A percentile compares a stretch with the other conserved stretches of the same genome.
phyloP scores from a whole-genome alignment of 2,329 filamentous ascomycete genomes.

The Penicillium sp. region DNA sequence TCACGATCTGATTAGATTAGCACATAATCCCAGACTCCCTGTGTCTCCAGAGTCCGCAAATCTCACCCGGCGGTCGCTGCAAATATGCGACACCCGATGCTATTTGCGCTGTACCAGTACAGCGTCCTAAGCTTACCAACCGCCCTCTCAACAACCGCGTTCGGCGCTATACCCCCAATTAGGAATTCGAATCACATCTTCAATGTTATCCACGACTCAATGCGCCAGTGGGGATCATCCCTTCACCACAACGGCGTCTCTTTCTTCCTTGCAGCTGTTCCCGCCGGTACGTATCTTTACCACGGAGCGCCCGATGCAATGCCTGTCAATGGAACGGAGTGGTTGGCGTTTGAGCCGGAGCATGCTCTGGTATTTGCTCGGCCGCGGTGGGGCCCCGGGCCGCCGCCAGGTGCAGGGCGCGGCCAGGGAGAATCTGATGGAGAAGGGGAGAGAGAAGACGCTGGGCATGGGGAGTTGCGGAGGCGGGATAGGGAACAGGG shows the following conservation, averaged over 20 bases:
- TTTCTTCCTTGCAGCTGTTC: conserved; percentile 63
- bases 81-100: conserved; percentile 14
- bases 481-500: conserved; percentile 1
- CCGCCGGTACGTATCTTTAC: conserved; percentile 62
- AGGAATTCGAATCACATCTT: conserved; percentile 63
- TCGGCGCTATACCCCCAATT: conserved; percentile 1
- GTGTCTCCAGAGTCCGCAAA: not conserved
- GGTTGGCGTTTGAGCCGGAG: conserved; percentile 74
- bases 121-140: conserved; percentile 10
- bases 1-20: not conserved
- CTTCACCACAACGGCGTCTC: conserved; percentile 73
- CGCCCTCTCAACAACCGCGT: not conserved
- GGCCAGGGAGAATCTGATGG: not conserved
- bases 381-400: conserved; percentile 11
- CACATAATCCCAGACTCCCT: too few species aligned
- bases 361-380: conserved; percentile 64
- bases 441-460: not conserved
- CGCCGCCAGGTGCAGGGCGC: conserved; percentile 2
- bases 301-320: conserved; percentile 55
- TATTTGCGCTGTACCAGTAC: conserved; percentile 10
- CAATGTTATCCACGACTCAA: conserved; percentile 67
- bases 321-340: conserved; percentile 57
- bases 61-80: not conserved
- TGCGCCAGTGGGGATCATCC: conserved; percentile 70
- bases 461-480: conserved; percentile 1